A percentile compares a stretch with the other conserved stretches of the same genome.
These are phyloP conservation scores for Fusarium newnesense DNA, from an alignment of 2,329 filamentous ascomycete species.

Conservation along the genomic window DNA sequence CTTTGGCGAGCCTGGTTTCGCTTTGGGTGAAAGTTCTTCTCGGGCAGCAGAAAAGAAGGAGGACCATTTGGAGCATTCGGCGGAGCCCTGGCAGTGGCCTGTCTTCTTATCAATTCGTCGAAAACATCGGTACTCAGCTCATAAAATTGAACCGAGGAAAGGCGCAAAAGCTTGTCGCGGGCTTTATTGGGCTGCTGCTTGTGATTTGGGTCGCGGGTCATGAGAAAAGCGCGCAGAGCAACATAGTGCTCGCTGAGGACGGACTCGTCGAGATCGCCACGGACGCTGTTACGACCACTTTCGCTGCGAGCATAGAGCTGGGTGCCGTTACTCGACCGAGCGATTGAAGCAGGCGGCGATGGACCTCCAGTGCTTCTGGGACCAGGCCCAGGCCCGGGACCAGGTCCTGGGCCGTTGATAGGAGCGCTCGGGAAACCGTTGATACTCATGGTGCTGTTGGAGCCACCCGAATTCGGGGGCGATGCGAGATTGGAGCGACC, in stretches of 20 bases:
- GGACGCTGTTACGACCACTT: slow-evolving; percentile 67
- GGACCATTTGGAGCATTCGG: slow-evolving; percentile 63
- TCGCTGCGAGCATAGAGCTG: slow-evolving; percentile 73
- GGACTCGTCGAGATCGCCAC: slow-evolving; percentile 69
- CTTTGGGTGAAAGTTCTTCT: slow-evolving; percentile 92
- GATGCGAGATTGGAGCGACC: slow-evolving; percentile 71
- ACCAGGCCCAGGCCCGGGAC: slow-evolving; percentile 58
- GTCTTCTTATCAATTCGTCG: slow-evolving; percentile 90
- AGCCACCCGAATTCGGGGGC: slow-evolving; percentile 74
- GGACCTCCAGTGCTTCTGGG: slow-evolving; percentile 70
- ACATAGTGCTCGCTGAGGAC: slow-evolving; percentile 83
- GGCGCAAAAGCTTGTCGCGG: slow-evolving; percentile 89
- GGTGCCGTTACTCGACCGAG: slow-evolving; percentile 84
- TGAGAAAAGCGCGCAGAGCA: slow-evolving; percentile 80
- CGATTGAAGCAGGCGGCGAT: slow-evolving; percentile 89
- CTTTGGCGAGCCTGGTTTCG: slow-evolving; percentile 98
- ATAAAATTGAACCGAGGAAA: slow-evolving; percentile 93
- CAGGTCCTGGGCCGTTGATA: slow-evolving; percentile 50
- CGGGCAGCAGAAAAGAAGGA: slow-evolving; percentile 84
- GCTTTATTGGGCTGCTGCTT: slow-evolving; percentile 86
- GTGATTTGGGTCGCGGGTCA: slow-evolving; percentile 79
- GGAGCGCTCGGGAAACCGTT: slow-evolving; percentile 64
- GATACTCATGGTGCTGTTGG: slow-evolving; percentile 66
- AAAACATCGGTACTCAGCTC: slow-evolving; percentile 98
- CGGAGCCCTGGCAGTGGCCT: slow-evolving; percentile 70